A percentile compares a stretch with the other conserved stretches of the same genome.
These are phyloP conservation scores for Pseudogymnoascus sp. DNA, from an alignment of 2,329 filamentous ascomycete genomes.

Conservation along the genomic window DNA sequence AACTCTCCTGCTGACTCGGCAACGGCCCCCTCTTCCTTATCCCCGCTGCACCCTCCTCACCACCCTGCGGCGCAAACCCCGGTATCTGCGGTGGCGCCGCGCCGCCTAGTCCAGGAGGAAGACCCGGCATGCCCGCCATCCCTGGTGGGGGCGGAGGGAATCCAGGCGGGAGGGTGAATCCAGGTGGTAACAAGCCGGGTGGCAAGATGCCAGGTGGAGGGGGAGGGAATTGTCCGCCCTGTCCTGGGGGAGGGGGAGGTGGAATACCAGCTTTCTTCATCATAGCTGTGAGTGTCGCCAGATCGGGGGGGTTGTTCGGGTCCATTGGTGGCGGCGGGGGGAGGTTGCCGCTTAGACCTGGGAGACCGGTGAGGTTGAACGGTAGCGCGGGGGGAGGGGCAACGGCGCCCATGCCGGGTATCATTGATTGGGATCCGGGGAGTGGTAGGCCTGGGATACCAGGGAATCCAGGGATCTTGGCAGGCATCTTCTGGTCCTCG, in stretches of 20 bases:
- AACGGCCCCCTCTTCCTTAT: constrained; percentile 58
- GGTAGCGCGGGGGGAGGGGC: constrained; percentile 30
- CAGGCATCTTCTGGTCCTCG: constrained; percentile 78
- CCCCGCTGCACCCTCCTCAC: constrained; percentile 26
- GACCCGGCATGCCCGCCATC: constrained; percentile 27
- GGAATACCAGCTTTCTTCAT: constrained; percentile 58
- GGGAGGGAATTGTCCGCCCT: constrained; percentile 20
- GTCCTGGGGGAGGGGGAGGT: constrained; percentile 42
- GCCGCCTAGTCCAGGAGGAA: background rate
- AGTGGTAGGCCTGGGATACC: constrained; percentile 36
- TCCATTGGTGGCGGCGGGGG: constrained; percentile 48
- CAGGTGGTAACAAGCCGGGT: constrained; percentile 39
- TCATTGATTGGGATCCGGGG: constrained; percentile 29
- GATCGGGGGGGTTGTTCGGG: constrained; percentile 50
- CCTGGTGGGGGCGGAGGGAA: constrained; percentile 32
- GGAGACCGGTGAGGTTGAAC: constrained; percentile 27
- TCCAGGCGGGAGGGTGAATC: constrained; percentile 28
- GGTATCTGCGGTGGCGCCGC: constrained; percentile 19
- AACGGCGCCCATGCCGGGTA: constrained; percentile 42
- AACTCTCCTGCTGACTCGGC: constrained; percentile 75
- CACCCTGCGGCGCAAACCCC: constrained; percentile 30
- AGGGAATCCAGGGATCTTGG: constrained; percentile 52
- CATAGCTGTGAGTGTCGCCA: constrained; percentile 52
- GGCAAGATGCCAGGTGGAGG: constrained; percentile 40
- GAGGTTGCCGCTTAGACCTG: constrained; percentile 20